phyloP scores from a whole-genome alignment of 306 rosid species.

The Trifolium fragiferum region DNA sequence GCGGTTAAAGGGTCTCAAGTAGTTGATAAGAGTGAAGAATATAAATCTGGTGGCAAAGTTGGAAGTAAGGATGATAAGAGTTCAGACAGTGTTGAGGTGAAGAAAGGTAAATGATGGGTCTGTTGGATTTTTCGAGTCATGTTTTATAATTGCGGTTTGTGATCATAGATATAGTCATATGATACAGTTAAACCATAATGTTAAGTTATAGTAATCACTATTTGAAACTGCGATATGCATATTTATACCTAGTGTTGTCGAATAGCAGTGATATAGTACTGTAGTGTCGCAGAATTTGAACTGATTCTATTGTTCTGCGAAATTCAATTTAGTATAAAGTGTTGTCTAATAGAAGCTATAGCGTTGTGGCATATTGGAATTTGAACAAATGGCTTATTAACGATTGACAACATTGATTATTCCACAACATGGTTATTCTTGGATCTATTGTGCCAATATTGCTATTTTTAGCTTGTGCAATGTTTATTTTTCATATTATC shows the following conservation, averaged over 20 bases:
- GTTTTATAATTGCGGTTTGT: background rate
- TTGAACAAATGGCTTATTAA: background rate
- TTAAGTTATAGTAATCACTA: background rate
- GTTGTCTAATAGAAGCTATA: background rate
- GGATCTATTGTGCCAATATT: background rate
- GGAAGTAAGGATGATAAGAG: conserved; percentile 57
- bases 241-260: background rate
- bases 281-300: background rate
- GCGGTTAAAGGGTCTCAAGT: conserved; percentile 52
- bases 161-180: background rate
- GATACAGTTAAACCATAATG: background rate
- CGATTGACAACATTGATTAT: background rate
- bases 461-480: background rate
- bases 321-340: background rate
- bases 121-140: background rate
- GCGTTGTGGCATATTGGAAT: background rate
- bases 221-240: background rate
- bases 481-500: background rate
- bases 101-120: conserved; percentile 59
- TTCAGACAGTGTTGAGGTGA: conserved; percentile 52
- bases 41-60: conserved; percentile 53
- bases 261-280: background rate
- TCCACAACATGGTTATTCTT: background rate
- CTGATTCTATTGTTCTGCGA: background rate
- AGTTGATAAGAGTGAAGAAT: conserved; percentile 52